Percentiles rank a stretch among this genome's conserved stretches.
Conservation (phyloP, 202 grass and related monocot genomes). For the Elaeis oleifera region DNA sequence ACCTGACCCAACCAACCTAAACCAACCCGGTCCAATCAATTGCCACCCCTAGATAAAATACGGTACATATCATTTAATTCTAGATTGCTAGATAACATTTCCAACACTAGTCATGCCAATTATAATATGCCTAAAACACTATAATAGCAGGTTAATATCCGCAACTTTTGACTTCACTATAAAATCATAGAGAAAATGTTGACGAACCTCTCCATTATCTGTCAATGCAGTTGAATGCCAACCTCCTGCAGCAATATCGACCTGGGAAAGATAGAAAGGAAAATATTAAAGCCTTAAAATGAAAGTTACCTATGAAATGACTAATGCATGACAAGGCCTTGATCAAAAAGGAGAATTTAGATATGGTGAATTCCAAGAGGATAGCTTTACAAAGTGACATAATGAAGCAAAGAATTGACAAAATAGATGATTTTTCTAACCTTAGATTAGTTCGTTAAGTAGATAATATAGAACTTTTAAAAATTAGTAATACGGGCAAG, state of each 20-base stretch:
- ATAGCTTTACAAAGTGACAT: neutral
- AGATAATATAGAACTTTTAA: too few relatives aligned
- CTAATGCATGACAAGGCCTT: neutral
- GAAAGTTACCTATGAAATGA: neutral
- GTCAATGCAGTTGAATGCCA: slow-evolving; percentile 97
- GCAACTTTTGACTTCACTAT: slow-evolving; percentile 7
- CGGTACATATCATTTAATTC: too few relatives aligned
- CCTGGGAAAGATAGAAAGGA: slow-evolving; percentile 30
- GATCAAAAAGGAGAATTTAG: neutral
- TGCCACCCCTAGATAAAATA: too few relatives aligned
- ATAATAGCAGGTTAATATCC: neutral
- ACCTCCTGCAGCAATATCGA: slow-evolving; percentile 94
- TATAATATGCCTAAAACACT: too few relatives aligned
- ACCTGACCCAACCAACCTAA: too few relatives aligned
- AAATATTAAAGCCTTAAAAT: neutral
- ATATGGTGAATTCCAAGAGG: neutral
- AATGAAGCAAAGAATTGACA: too few relatives aligned
- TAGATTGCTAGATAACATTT: too few relatives aligned
- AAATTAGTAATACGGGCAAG: too few relatives aligned
- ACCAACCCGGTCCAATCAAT: too few relatives aligned
- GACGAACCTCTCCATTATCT: slow-evolving; percentile 66
- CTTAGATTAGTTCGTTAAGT: too few relatives aligned
- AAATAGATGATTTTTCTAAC: too few relatives aligned
- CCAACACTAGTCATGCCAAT: too few relatives aligned
- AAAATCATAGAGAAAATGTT: slow-evolving; percentile 13